These are phyloP conservation scores for Diutina sp. DNA, from an alignment of 1,139 yeast genomes.

Conservation along the genomic window DNA sequence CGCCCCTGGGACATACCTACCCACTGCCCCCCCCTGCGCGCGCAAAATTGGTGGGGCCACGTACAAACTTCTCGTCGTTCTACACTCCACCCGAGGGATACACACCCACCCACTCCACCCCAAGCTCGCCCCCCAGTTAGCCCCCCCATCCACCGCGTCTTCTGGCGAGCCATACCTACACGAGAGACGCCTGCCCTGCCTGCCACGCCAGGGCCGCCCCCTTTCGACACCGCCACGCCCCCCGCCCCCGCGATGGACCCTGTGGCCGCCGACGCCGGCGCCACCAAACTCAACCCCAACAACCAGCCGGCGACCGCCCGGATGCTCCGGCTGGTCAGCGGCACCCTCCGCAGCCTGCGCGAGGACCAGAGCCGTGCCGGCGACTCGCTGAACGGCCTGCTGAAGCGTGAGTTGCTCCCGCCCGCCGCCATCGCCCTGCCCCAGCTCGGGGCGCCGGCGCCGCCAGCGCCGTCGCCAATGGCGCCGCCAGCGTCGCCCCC, in stretches of 20 bases:
- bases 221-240: not conserved
- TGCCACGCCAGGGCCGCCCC: too few species aligned
- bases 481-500: too few species aligned
- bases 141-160: not conserved
- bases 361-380: not conserved
- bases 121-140: too few species aligned
- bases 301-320: conserved; percentile 2
- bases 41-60: not conserved
- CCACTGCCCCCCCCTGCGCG: too few species aligned
- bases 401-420: conserved; percentile 1
- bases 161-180: not conserved
- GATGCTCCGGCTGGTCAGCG: conserved; percentile 2
- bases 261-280: not conserved
- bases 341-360: not conserved
- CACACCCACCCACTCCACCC: not conserved
- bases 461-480: not conserved
- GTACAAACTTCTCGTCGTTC: not conserved
- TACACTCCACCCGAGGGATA: not conserved
- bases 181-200: not conserved
- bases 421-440: not conserved
- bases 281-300: not conserved
- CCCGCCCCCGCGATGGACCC: not conserved
- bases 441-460: not conserved
- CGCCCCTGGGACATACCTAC: not conserved
- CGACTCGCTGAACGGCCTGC: not conserved